A percentile compares a stretch with the other conserved stretches of the same genome.
Evolutionary conservation across 768 basidiomycete species (phyloP).

Genomic region (Mycena metata): DNA sequence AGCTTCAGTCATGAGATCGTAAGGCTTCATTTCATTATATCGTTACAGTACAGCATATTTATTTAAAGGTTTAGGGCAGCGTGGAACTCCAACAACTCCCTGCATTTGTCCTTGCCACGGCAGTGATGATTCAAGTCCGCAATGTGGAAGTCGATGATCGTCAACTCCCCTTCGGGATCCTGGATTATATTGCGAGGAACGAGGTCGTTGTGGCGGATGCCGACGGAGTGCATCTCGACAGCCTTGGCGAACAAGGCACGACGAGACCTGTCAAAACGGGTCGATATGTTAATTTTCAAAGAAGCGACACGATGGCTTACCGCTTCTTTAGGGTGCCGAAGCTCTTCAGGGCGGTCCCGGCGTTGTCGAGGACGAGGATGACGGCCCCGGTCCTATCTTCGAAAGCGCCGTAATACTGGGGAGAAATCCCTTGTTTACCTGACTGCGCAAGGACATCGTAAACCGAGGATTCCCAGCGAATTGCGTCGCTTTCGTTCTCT

Average conservation of each 20-base stretch:
- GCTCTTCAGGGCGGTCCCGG: slow-evolving; percentile 11
- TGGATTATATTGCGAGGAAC: slow-evolving; percentile 23
- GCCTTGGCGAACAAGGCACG: slow-evolving; percentile 25
- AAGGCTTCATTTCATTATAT: neutral
- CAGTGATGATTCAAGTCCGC: slow-evolving; percentile 24
- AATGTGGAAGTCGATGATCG: slow-evolving; percentile 34
- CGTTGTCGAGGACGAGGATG: slow-evolving; percentile 22
- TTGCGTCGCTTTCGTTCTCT: slow-evolving; percentile 2
- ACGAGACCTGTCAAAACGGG: neutral
- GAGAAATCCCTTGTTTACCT: slow-evolving; percentile 12
- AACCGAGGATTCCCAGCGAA: slow-evolving; percentile 16
- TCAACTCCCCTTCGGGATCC: slow-evolving; percentile 17
- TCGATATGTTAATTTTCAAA: neutral
- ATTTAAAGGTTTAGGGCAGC: neutral
- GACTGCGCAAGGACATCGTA: slow-evolving; percentile 20
- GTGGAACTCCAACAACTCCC: slow-evolving; percentile 16
- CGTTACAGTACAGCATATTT: neutral
- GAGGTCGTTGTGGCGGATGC: slow-evolving; percentile 26
- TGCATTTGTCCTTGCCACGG: slow-evolving; percentile 20
- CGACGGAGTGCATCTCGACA: slow-evolving; percentile 23
- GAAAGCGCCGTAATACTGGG: slow-evolving; percentile 24
- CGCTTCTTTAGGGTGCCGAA: neutral
- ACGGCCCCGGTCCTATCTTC: slow-evolving; percentile 19
- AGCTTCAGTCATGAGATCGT: no score
- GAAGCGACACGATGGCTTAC: neutral